phyloP scores from a whole-genome alignment of 192 early-diverging fungal genomes.

The Obelidium mucronatum region DNA sequence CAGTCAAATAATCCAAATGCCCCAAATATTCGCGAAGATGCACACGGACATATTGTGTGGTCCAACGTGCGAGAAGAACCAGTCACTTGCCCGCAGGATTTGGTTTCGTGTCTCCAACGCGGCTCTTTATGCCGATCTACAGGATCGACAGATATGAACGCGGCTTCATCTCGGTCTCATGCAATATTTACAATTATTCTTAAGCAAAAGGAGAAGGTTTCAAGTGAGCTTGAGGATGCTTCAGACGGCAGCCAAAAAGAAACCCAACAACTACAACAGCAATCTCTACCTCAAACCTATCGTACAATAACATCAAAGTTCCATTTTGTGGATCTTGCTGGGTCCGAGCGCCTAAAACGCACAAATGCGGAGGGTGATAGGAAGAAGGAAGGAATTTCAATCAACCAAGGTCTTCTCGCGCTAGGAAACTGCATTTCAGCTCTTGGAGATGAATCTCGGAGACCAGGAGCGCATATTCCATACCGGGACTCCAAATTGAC shows the following conservation, averaged over 20 bases:
- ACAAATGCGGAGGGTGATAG: slow-evolving; percentile 93
- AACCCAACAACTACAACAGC: not conserved
- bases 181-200: slow-evolving; percentile 96
- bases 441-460: slow-evolving; percentile 75
- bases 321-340: slow-evolving; percentile 99
- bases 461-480: slow-evolving; percentile 72
- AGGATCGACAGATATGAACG: slow-evolving; percentile 98
- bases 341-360: slow-evolving; percentile 92
- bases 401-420: slow-evolving; percentile 94
- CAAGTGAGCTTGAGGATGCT: not conserved
- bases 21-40: slow-evolving; percentile 85
- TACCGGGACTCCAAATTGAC: slow-evolving; percentile 98
- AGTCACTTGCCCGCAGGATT: slow-evolving; percentile 74
- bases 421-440: slow-evolving; percentile 99
- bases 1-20: no score
- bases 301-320: slow-evolving; percentile 80
- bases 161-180: slow-evolving; percentile 82
- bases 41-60: slow-evolving; percentile 90
- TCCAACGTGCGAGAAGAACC: slow-evolving; percentile 80
- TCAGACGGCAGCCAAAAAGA: not conserved
- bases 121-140: slow-evolving; percentile 89
- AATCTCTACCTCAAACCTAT: not conserved
- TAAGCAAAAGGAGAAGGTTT: slow-evolving; percentile 57
- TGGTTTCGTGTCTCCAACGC: slow-evolving; percentile 72
- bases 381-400: slow-evolving; percentile 95